phyloP scores from a whole-genome alignment of 2,329 filamentous ascomycete genomes.

The Cordyceps pruinosa region DNA sequence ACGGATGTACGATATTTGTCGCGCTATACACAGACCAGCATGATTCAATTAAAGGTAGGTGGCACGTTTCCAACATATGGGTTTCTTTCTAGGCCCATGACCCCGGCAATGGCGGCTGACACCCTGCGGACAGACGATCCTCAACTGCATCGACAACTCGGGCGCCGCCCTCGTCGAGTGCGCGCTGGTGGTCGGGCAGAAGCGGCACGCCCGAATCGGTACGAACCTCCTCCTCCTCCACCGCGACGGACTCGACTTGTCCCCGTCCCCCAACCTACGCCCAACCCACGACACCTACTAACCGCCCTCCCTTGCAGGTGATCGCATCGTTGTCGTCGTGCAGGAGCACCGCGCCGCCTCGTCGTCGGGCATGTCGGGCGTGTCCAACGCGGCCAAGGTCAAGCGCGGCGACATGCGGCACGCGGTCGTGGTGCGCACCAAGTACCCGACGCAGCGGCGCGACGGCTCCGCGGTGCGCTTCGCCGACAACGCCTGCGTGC shows the following conservation, averaged over 20 bases:
- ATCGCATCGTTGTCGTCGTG: slow-evolving; percentile 94
- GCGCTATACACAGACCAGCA: slow-evolving; percentile 40
- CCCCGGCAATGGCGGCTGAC: neutral
- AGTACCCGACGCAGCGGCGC: slow-evolving; percentile 75
- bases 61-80: fast-evolving
- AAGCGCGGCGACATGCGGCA: slow-evolving; percentile 94
- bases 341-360: slow-evolving; percentile 86
- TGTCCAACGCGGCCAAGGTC: slow-evolving; percentile 79
- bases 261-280: neutral
- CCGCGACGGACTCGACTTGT: no score
- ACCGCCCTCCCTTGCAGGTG: slow-evolving; percentile 52
- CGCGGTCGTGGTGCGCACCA: slow-evolving; percentile 88
- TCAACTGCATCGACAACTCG: slow-evolving; percentile 99
- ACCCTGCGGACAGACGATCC: slow-evolving; percentile 64
- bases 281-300: neutral
- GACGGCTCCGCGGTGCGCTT: slow-evolving; percentile 90
- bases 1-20: neutral
- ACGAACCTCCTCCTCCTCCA: slow-evolving; percentile 25
- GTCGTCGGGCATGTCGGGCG: slow-evolving; percentile 63
- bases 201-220: slow-evolving; percentile 85
- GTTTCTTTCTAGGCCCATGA: neutral
- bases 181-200: slow-evolving; percentile 85
- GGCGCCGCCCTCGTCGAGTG: slow-evolving; percentile 96
- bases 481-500: slow-evolving; percentile 95
- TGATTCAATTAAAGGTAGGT: slow-evolving; percentile 83